A percentile compares a stretch with the other conserved stretches of the same genome.
These are phyloP conservation scores for Pyrus bretschneideri DNA, from an alignment of 306 rosid species.

Conservation along the genomic window DNA sequence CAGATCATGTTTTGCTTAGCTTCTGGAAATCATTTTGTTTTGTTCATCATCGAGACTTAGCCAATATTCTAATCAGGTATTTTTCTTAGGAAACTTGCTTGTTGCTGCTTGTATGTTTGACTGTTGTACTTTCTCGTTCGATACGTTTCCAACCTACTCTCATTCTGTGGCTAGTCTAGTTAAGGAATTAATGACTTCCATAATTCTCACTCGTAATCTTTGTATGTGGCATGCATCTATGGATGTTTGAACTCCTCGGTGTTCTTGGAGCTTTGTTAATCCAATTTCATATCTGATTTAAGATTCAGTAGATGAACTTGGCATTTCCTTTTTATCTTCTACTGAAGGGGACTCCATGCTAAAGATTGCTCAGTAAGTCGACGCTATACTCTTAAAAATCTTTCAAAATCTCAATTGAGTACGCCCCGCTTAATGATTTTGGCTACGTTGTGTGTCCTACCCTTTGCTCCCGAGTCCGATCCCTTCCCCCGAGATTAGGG, in stretches of 20 bases:
- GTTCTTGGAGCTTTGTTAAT: neutral
- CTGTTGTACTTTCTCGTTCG: neutral
- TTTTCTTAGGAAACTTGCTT: neutral
- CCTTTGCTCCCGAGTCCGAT: too few species aligned
- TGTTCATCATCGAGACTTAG: neutral
- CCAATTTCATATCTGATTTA: neutral
- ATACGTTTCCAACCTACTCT: neutral
- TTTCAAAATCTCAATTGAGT: too few species aligned
- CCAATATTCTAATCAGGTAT: neutral
- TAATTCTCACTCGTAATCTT: neutral
- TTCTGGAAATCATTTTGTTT: neutral
- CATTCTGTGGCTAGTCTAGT: neutral
- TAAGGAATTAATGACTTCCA: neutral
- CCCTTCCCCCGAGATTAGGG: too few species aligned
- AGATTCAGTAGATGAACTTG: too few species aligned
- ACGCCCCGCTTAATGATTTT: neutral
- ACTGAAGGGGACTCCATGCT: neutral
- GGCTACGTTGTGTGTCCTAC: too few species aligned
- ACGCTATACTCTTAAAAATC: neutral
- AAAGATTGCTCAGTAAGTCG: neutral
- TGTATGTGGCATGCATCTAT: neutral
- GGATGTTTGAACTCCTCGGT: neutral
- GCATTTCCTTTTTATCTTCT: neutral
- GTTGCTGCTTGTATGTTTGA: neutral
- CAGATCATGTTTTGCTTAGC: neutral